Evolutionary conservation across 768 basidiomycete species (phyloP).

Genomic region (Boletus subcaerulescens): DNA sequence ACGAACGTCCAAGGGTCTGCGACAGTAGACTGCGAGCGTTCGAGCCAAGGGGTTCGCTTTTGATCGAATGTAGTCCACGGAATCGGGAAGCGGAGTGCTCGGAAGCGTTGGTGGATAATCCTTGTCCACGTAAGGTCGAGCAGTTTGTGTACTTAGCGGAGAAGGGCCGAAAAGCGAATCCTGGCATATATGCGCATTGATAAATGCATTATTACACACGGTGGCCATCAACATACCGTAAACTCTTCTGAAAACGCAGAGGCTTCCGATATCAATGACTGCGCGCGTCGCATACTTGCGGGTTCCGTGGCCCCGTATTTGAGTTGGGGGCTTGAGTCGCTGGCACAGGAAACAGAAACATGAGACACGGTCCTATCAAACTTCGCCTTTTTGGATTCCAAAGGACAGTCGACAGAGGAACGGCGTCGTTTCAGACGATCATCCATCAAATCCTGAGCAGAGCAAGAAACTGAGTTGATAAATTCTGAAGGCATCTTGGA

Average conservation of each 20-base stretch:
- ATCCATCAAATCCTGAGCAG: background rate
- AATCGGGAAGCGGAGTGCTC: slow-evolving; percentile 24
- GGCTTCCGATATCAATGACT: slow-evolving; percentile 35
- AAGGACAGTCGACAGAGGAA: background rate
- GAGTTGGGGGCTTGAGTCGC: background rate
- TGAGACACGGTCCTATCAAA: slow-evolving; percentile 3
- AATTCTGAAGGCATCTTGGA: background rate
- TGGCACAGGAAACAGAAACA: background rate
- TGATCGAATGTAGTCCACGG: slow-evolving; percentile 20
- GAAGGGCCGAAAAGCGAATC: slow-evolving; percentile 4
- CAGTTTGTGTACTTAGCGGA: background rate
- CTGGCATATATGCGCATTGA: slow-evolving; percentile 15
- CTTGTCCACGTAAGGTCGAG: background rate
- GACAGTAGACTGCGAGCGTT: slow-evolving; percentile 13
- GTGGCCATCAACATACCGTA: slow-evolving; percentile 4
- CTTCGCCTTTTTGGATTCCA: slow-evolving; percentile 19
- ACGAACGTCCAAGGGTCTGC: background rate
- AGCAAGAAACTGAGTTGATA: background rate
- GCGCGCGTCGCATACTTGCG: slow-evolving; percentile 42
- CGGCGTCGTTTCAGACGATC: slow-evolving; percentile 14
- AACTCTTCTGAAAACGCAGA: slow-evolving; percentile 11
- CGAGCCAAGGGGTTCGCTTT: slow-evolving; percentile 24
- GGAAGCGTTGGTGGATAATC: slow-evolving; percentile 24
- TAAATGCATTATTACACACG: background rate
- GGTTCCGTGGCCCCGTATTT: slow-evolving; percentile 30